These are phyloP conservation scores for Ogataea methylovora DNA, from an alignment of 805 yeast genomes.

Conservation along the genomic window DNA sequence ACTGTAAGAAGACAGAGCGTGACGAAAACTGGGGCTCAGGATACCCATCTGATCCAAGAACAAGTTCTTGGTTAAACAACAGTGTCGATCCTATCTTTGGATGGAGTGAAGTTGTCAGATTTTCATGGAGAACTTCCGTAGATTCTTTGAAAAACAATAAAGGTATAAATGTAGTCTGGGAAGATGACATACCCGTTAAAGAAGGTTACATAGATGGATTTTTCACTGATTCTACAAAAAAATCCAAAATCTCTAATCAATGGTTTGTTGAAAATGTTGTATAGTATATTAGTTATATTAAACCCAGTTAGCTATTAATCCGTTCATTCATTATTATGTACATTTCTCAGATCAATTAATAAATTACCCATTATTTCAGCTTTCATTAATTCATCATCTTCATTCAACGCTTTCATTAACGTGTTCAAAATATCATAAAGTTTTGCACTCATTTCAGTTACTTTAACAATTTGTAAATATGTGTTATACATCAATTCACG, in stretches of 20 bases:
- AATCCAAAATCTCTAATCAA: neutral
- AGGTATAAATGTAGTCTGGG: slow-evolving; percentile 55
- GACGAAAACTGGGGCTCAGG: slow-evolving; percentile 72
- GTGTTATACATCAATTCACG: slow-evolving; percentile 11
- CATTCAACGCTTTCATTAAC: slow-evolving; percentile 7
- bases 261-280: slow-evolving; percentile 2
- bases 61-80: slow-evolving; percentile 64
- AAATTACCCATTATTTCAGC: slow-evolving; percentile 5
- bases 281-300: neutral
- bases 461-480: slow-evolving; percentile 10
- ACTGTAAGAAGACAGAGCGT: slow-evolving; percentile 10
- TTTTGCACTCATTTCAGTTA: slow-evolving; percentile 10
- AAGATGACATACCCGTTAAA: slow-evolving; percentile 33
- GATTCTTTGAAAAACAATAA: slow-evolving; percentile 54
- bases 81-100: slow-evolving; percentile 73
- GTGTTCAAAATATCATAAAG: slow-evolving; percentile 9
- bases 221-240: neutral
- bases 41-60: slow-evolving; percentile 88
- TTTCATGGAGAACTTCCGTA: slow-evolving; percentile 91
- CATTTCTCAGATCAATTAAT: neutral
- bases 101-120: slow-evolving; percentile 68
- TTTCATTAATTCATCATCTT: slow-evolving; percentile 1
- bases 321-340: neutral
- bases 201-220: slow-evolving; percentile 17
- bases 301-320: neutral